Evolutionary conservation across 441 rosid genomes (phyloP), one percentile per base, ranked within the genome.

Genomic region (Adansonia madagascariensis): DNA sequence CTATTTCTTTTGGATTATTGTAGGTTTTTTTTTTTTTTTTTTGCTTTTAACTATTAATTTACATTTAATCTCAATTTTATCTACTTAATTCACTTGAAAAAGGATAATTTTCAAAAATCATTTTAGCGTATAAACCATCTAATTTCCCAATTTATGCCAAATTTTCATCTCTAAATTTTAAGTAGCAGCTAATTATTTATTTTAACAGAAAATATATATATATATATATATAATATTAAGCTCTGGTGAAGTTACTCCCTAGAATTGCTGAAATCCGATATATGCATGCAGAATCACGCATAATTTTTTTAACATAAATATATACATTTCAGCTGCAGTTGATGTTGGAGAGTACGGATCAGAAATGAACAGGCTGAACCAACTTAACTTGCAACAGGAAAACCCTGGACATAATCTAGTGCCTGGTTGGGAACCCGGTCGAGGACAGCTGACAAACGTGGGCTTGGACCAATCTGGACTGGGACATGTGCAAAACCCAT

Each of bases 381-480:
- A 15, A 41, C 31, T 62, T 43, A 15, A 0, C 59, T 41, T 52
- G 66, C 63, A 61, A 4, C 62, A 39, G 44, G 39, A 71, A 41
- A 8, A 39, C 12, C 60, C 77, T 8, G 56, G 60, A 11, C 22
- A 65, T 39, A 5, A 31, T 50, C 4, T 10, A 6, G 0, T 24
- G 74, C 46, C 52, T 17, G 68, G 24, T 2, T 73, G 68, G 77
- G 68, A 66, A 47, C 20, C 50, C 11, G 61, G 64, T 9, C 6
- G 0, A 1, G 61, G 6, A 44, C 50, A 35, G 72, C 56, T 70
- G 72, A 15, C 60, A 52, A 35, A 71, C 61, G 44, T 69, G 69
- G 64, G 74, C 70, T 20, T 55, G 60, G 56, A 14, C 18, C 44
- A 50, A 43, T 61, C 63, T 17, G 62, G 57, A 44, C 9, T 46